Base-by-base conservation (phyloP, 2,329 filamentous ascomycete species). In the Camillea tinctor region DNA sequence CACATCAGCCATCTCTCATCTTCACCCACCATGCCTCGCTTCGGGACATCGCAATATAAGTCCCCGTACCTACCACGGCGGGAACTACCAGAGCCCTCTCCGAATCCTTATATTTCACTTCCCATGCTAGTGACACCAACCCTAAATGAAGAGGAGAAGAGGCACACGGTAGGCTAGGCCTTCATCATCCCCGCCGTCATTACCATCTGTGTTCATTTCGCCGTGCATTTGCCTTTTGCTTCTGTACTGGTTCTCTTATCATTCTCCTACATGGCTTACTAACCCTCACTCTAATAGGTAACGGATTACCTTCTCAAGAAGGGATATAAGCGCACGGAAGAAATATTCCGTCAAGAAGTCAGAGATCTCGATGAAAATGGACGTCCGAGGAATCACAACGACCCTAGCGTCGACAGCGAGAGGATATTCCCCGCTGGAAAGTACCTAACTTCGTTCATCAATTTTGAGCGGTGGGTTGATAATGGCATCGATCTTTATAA, bases 241-340 rank as follows among this genome's bases (percentile, higher is more conserved):
- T 17, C 26, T 59, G 8, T 22, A n/a, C 19, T 9, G 7, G 7
- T 24, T 51, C 13, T 24, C 15, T 23, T 48, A 22, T 22, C 21
- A 44, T 40, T 19, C 6, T 22, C 52, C 24, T 50, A 40, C 15
- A 17, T 44, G 36, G 17, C 11, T n/a, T 44, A 30, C 51, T 30
- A 9, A 52, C 51, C 7, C 11, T 9, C 9, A 22, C n/a, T 2
- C 2, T 22, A 55, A 8, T 48, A 87, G 84, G 84, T 99, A 3
- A 93, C 97, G 8, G 95, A 99, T 69, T 99, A 99, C 74, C 82
- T 99, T 1, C 86, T 93, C 2, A 99, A 99, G 75, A 93, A 97
- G 67, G 95, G 95, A 0, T 99, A 97, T 76, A 93, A 88, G 57
- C 85, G 90, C 22, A 98, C 95, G 0, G 95, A 99, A 75, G 91